These are phyloP conservation scores for Trichomonascaceae sp. DNA, from an alignment of 1,139 yeast genomes.

Conservation along the genomic window DNA sequence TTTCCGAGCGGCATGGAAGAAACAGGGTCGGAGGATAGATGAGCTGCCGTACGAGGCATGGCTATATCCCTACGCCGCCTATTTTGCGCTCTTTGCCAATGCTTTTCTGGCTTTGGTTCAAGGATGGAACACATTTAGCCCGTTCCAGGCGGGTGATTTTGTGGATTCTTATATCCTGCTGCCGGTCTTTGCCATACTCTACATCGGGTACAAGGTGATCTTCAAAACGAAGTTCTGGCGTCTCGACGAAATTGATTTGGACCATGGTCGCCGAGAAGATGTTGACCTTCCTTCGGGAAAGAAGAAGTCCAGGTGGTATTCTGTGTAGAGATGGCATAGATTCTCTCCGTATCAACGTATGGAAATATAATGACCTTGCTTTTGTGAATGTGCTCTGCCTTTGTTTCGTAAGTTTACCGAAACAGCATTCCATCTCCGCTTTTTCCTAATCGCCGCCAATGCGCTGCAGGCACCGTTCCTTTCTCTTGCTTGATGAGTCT, in stretches of 20 bases:
- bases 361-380: not conserved
- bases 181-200: constrained; percentile 40
- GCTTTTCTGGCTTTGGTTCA: constrained; percentile 47
- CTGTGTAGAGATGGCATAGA: constrained; percentile 6
- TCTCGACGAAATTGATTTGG: constrained; percentile 34
- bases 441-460: constrained; percentile 64
- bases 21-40: constrained; percentile 33
- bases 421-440: constrained; percentile 58
- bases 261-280: constrained; percentile 24
- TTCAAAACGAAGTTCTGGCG: constrained; percentile 34
- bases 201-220: constrained; percentile 28
- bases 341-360: constrained; percentile 1
- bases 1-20: constrained; percentile 38
- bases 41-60: constrained; percentile 43
- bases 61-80: constrained; percentile 41
- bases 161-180: constrained; percentile 54
- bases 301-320: too few relatives aligned
- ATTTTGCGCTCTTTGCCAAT: constrained; percentile 38
- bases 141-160: constrained; percentile 45
- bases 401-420: constrained; percentile 25
- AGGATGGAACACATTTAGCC: constrained; percentile 55
- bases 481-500: constrained; percentile 54
- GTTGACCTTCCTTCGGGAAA: constrained; percentile 12
- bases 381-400: constrained; percentile 1
- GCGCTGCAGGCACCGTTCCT: constrained; percentile 47